Evolutionary conservation across 306 rosid genomes (phyloP), one percentile per base, ranked within the genome.

Genomic region (Gastrolobium villosum): DNA sequence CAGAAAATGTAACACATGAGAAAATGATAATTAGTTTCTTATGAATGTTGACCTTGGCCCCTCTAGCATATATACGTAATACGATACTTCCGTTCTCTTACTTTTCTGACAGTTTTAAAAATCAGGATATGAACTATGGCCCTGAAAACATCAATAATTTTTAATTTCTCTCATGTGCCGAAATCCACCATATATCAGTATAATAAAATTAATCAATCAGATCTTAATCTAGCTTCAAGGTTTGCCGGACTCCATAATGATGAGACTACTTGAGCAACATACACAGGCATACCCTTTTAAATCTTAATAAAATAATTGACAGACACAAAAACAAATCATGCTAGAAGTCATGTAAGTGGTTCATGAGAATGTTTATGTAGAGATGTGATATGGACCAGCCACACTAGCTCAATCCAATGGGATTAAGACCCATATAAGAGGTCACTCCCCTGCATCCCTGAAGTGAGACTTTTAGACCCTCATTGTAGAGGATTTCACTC

Each of bases 241-340:
- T 49, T 14, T 60, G 35, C 37, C 50, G 15, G 30, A 37, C 76
- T 13, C 65, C 26, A 20, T 28, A 52, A 36, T 54, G 26, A 52
- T 11, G 28, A 13, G 72, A 68, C 9, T 26, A 26, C 7, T 1
- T 39, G 40, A 28, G 36, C 10, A 10, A 26, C 30, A 4, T 26
- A 65, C 65, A 15, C 20, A 40, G 10, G 55, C 14, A 41, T 40
- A 13, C 30, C 43, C 41, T 40, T 26, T 54, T 34, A 54, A 55
- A 65, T 50, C 60, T 54, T 5, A 6, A 65, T 11, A 61, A 74
- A 40, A 61, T n/a, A 54, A 77, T 20, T 44, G 3, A 6, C 32
- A 45, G 20, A n/a, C 75, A 43, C 4, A 39, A 78, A 31, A 13
- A 57, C 32, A 55, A 11, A 57, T 73, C 66, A 57, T 73, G 68